Evolutionary conservation across 257 asterid genomes (phyloP).

Genomic region (Paulownia fortunei): DNA sequence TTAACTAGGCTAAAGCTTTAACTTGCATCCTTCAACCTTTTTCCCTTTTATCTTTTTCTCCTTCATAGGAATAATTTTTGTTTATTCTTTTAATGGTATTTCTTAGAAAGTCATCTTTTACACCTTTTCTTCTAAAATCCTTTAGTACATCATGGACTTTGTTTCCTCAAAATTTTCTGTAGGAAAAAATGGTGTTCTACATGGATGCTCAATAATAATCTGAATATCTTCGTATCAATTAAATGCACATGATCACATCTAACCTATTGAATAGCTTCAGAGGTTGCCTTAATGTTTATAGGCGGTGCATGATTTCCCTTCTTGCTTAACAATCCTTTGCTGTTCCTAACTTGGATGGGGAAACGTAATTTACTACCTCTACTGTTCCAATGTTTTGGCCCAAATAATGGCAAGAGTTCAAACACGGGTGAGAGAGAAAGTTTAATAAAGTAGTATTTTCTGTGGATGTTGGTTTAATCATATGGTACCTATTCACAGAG

Average conservation of each 20-base stretch:
- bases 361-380: not conserved
- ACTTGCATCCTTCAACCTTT: not conserved
- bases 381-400: not conserved
- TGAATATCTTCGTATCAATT: not conserved
- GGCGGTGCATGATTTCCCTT: not conserved
- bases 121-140: not conserved
- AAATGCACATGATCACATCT: too few species aligned
- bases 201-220: too few species aligned
- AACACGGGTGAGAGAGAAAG: not conserved
- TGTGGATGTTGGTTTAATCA: not conserved
- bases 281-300: not conserved
- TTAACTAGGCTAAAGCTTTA: not conserved
- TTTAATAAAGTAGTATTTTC: not conserved
- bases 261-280: not conserved
- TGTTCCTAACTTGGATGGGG: not conserved
- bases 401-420: not conserved
- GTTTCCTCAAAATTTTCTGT: not conserved
- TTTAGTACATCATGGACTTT: too few species aligned
- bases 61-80: not conserved
- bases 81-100: not conserved
- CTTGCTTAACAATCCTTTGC: not conserved
- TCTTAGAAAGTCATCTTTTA: not conserved
- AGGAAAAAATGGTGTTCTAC: not conserved
- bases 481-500: not conserved
- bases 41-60: not conserved